phyloP scores from a whole-genome alignment of 805 yeast genomes.

The Blastobotrys attinorum region DNA sequence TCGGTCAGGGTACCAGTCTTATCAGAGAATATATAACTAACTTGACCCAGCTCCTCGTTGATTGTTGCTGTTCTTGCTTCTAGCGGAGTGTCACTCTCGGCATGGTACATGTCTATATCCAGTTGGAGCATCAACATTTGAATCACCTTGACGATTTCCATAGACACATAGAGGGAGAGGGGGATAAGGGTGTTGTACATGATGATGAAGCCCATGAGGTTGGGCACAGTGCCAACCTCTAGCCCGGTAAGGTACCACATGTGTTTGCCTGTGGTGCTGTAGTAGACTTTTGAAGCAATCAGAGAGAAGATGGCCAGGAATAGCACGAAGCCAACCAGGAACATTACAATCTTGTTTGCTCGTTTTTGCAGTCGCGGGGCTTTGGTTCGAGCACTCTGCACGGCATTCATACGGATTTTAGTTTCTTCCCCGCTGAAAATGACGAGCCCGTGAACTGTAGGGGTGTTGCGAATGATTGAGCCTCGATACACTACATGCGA shows the following conservation, averaged over 20 bases:
- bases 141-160: constrained; percentile 89
- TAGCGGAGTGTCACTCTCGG: constrained; percentile 78
- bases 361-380: constrained; percentile 84
- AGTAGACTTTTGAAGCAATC: constrained; percentile 60
- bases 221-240: constrained; percentile 81
- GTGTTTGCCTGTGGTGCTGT: constrained; percentile 32
- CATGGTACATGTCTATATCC: constrained; percentile 93
- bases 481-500: constrained; percentile 90
- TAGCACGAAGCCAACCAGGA: constrained; percentile 81
- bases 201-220: constrained; percentile 91
- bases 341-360: constrained; percentile 73
- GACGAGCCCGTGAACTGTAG: constrained; percentile 65
- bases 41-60: constrained; percentile 94
- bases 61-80: constrained; percentile 94
- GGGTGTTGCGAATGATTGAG: constrained; percentile 78
- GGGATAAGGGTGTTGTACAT: constrained; percentile 98
- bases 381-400: constrained; percentile 80
- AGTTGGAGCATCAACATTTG: constrained; percentile 75
- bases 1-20: constrained; percentile 97
- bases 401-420: constrained; percentile 90
- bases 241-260: constrained; percentile 69
- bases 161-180: constrained; percentile 85
- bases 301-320: constrained; percentile 70
- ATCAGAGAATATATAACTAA: constrained; percentile 88
- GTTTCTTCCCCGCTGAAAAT: constrained; percentile 94